Conservation (phyloP, 352 stramenopile genomes). For the Globisporangium carolinianum region DNA sequence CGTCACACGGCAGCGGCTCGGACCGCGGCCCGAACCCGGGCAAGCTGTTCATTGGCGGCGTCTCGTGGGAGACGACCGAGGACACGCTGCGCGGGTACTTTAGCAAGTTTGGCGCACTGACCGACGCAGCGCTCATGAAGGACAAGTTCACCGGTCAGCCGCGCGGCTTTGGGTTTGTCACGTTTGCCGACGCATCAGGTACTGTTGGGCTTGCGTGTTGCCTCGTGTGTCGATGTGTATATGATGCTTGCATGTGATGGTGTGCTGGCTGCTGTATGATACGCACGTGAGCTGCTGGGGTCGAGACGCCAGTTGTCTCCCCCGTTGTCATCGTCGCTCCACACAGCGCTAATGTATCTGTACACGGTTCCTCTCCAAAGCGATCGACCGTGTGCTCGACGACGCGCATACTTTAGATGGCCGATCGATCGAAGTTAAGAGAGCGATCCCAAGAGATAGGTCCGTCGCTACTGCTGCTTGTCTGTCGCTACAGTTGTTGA, state of each 20-base stretch:
- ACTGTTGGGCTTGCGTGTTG: slow-evolving; percentile 10
- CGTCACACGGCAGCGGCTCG: slow-evolving; percentile 3
- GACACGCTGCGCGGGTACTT: slow-evolving; percentile 87
- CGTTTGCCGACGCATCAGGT: slow-evolving; percentile 87
- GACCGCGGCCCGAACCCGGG: slow-evolving; percentile 27
- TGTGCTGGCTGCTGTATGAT: too few relatives aligned
- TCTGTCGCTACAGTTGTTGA: too few relatives aligned
- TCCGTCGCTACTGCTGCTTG: slow-evolving; percentile 10
- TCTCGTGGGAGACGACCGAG: slow-evolving; percentile 92
- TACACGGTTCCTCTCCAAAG: slow-evolving; percentile 22
- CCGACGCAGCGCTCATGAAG: slow-evolving; percentile 88
- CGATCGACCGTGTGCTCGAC: slow-evolving; percentile 75
- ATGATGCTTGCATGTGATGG: too few relatives aligned
- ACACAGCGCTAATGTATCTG: not conserved
- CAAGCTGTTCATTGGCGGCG: slow-evolving; percentile 90
- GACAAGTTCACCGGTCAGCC: slow-evolving; percentile 91
- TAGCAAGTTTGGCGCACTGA: slow-evolving; percentile 82
- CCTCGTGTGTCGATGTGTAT: not conserved
- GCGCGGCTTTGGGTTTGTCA: slow-evolving; percentile 91
- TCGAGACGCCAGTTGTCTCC: too few relatives aligned
- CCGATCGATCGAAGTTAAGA: slow-evolving; percentile 89
- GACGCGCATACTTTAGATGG: slow-evolving; percentile 88
- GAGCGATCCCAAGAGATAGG: slow-evolving; percentile 85
- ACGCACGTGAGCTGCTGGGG: too few relatives aligned
- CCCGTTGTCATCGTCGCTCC: too few relatives aligned